Conservation (phyloP, 2,329 filamentous ascomycete genomes). For the Aureobasidium uvarum region DNA sequence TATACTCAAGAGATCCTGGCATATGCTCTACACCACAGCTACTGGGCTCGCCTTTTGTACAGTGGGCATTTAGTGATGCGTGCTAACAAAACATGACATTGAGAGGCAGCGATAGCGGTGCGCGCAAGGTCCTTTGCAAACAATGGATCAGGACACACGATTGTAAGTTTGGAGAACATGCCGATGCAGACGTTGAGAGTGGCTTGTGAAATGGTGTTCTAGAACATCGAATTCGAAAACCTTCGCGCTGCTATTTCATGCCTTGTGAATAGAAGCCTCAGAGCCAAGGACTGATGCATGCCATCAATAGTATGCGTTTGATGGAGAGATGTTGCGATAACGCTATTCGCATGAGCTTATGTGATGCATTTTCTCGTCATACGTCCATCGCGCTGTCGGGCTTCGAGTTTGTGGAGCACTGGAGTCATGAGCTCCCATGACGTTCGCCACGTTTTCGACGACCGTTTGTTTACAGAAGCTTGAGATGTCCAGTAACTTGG, state of each 20-base stretch:
- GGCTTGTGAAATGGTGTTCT: neutral
- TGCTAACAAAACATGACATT: too few relatives aligned
- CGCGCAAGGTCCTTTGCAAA: too few relatives aligned
- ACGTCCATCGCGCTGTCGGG: neutral
- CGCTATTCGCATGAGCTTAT: neutral
- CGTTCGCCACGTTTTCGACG: neutral
- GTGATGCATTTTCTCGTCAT: neutral
- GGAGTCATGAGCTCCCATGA: neutral
- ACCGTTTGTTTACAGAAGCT: slow-evolving; percentile 61
- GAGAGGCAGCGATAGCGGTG: too few relatives aligned
- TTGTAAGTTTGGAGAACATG: too few relatives aligned
- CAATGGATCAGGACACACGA: too few relatives aligned
- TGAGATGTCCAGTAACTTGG: slow-evolving; percentile 78
- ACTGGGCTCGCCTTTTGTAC: too few relatives aligned
- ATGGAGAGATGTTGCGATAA: neutral
- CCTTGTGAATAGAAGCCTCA: neutral
- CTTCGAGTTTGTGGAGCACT: neutral
- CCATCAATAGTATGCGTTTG: neutral
- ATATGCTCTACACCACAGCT: too few relatives aligned
- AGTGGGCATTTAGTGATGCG: too few relatives aligned
- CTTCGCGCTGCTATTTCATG: neutral
- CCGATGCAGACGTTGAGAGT: neutral
- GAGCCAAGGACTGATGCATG: neutral
- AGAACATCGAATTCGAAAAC: neutral
- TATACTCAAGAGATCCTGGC: too few relatives aligned